Conservation (phyloP, 306 rosid genomes). For the Vicia faba region DNA sequence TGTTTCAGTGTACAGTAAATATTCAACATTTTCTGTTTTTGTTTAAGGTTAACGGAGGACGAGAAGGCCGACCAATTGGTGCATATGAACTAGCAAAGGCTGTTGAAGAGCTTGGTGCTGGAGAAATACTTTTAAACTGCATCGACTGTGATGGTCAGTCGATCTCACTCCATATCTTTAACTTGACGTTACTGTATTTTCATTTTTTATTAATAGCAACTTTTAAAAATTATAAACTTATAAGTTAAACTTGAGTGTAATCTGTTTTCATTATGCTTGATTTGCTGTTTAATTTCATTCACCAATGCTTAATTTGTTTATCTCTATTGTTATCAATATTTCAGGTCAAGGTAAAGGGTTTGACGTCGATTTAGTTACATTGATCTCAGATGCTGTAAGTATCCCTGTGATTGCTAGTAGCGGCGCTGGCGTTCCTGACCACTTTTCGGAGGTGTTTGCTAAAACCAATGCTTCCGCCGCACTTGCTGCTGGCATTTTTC, state of each 20-base stretch:
- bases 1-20: no score
- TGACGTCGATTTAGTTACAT: slow-evolving; percentile 67
- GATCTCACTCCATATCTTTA: slow-evolving; percentile 26
- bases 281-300: not conserved
- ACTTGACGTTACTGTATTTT: not conserved
- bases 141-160: slow-evolving; percentile 96
- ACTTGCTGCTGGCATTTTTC: slow-evolving; percentile 98
- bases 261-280: not conserved
- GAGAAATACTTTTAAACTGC: slow-evolving; percentile 95
- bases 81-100: slow-evolving; percentile 96
- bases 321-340: slow-evolving; percentile 27
- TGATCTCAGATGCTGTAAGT: slow-evolving; percentile 80
- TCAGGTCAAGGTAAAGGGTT: slow-evolving; percentile 98
- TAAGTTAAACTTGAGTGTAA: no score
- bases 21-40: no score
- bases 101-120: slow-evolving; percentile 96
- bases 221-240: no score
- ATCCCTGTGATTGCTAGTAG: slow-evolving; percentile 99
- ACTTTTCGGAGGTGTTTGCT: slow-evolving; percentile 80
- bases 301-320: not conserved
- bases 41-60: slow-evolving; percentile 79
- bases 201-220: no score
- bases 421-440: slow-evolving; percentile 81
- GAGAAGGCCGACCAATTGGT: slow-evolving; percentile 94
- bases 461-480: slow-evolving; percentile 94